Conservation (phyloP, 2,329 filamentous ascomycete species). For the Verticillium klebahnii region DNA sequence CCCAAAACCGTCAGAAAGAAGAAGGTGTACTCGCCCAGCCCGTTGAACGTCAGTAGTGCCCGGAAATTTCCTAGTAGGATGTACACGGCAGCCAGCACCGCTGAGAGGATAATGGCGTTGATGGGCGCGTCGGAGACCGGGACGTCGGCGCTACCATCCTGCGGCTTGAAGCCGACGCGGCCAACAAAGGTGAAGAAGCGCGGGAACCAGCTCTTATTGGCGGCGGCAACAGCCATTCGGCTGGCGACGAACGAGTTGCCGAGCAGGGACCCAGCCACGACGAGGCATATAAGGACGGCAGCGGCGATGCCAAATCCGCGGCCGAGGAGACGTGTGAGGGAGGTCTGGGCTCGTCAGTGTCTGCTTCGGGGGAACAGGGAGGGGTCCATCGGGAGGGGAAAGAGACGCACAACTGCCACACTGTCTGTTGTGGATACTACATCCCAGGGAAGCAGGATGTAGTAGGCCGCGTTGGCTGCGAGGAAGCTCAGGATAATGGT, state of each 20-base stretch:
- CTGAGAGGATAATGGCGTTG: conserved; percentile 48
- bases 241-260: conserved; percentile 60
- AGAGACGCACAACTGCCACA: conserved; percentile 52
- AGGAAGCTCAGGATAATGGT: conserved; percentile 57
- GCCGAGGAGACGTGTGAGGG: conserved; percentile 50
- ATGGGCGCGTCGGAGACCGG: conserved; percentile 43
- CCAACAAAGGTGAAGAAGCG: conserved; percentile 39
- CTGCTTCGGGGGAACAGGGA: background rate
- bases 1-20: conserved; percentile 60
- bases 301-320: conserved; percentile 46
- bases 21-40: conserved; percentile 57
- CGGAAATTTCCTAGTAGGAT: conserved; percentile 58
- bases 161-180: conserved; percentile 26
- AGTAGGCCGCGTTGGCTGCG: conserved; percentile 57
- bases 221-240: conserved; percentile 56
- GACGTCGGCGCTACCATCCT: conserved; percentile 1
- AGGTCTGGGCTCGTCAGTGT: conserved; percentile 36
- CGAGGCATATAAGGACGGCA: conserved; percentile 53
- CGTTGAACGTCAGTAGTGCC: conserved; percentile 56
- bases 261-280: conserved; percentile 57
- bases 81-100: conserved; percentile 48
- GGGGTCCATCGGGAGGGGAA: background rate
- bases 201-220: conserved; percentile 48
- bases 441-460: conserved; percentile 57
- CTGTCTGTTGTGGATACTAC: conserved; percentile 55